Conservation (phyloP, 768 basidiomycete genomes). For the Dentipellis fragilis region DNA sequence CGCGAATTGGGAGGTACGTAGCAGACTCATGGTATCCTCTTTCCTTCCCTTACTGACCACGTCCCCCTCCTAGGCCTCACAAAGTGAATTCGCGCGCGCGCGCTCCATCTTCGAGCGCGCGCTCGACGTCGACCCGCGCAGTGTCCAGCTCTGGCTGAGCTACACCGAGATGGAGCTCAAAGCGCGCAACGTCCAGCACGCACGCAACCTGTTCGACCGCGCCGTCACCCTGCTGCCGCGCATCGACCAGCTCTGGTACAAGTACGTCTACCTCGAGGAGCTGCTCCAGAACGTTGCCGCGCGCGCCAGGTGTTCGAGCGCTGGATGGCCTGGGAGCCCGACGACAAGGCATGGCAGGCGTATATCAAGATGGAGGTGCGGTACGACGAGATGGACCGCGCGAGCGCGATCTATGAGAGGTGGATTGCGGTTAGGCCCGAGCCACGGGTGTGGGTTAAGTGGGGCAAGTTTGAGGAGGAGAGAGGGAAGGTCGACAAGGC, state of each 20-base stretch:
- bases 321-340: constrained; percentile 99
- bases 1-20: constrained; percentile 71
- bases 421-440: constrained; percentile 71
- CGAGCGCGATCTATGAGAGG: constrained; percentile 86
- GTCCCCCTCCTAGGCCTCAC: constrained; percentile 58
- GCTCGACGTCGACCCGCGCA: constrained; percentile 87
- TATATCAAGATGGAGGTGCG: constrained; percentile 97
- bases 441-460: constrained; percentile 55
- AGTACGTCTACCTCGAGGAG: constrained; percentile 98
- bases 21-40: not conserved
- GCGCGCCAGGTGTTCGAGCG: constrained; percentile 97
- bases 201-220: constrained; percentile 94
- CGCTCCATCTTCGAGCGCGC: constrained; percentile 96
- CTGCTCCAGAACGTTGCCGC: constrained; percentile 88
- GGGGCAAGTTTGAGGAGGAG: constrained; percentile 59
- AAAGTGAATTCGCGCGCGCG: constrained; percentile 92
- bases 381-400: constrained; percentile 85
- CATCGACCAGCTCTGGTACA: constrained; percentile 98
- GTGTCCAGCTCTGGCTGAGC: constrained; percentile 85
- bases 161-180: constrained; percentile 98
- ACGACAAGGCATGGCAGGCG: constrained; percentile 99
- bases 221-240: constrained; percentile 94
- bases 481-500: constrained; percentile 53
- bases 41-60: not conserved
- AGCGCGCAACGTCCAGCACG: constrained; percentile 93